Conservation (phyloP, 305 asterid species). For the Fraxinus albicans region DNA sequence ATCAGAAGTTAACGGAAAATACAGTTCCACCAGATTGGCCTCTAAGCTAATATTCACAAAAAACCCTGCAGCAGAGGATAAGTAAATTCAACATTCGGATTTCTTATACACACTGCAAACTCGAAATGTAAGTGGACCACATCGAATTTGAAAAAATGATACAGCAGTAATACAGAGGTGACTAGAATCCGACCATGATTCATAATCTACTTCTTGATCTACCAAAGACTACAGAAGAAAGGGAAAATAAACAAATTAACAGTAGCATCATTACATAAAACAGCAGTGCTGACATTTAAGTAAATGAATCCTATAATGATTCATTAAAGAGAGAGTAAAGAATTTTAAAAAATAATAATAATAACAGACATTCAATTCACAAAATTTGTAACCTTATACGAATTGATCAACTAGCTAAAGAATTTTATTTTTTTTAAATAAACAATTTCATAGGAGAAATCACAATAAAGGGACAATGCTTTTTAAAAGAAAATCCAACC, state of each 20-base stretch:
- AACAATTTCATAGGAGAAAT: slow-evolving; percentile 7
- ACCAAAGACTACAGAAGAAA: not conserved
- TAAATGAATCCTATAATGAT: not conserved
- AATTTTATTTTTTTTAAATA: not conserved
- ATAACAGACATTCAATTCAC: not conserved
- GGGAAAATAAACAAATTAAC: not conserved
- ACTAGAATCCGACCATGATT: not conserved
- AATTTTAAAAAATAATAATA: not conserved
- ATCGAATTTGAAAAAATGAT: not conserved
- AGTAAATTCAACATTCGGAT: slow-evolving; percentile 13
- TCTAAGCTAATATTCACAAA: slow-evolving; percentile 25
- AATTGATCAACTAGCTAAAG: not conserved
- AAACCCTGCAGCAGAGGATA: slow-evolving; percentile 33
- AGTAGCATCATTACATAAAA: not conserved
- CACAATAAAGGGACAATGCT: slow-evolving; percentile 5
- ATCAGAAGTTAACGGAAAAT: slow-evolving; percentile 17
- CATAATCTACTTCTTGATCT: slow-evolving; percentile 4
- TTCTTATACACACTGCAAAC: slow-evolving; percentile 7
- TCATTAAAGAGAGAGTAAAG: not conserved
- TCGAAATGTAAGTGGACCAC: not conserved
- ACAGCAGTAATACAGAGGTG: slow-evolving; percentile 15
- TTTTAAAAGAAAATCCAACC: slow-evolving; percentile 1
- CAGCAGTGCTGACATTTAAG: not conserved
- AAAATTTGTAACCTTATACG: not conserved
- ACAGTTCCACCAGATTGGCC: slow-evolving; percentile 2